Conservation (phyloP, 2,329 filamentous ascomycete species). For the Scortechinia acanthostroma region DNA sequence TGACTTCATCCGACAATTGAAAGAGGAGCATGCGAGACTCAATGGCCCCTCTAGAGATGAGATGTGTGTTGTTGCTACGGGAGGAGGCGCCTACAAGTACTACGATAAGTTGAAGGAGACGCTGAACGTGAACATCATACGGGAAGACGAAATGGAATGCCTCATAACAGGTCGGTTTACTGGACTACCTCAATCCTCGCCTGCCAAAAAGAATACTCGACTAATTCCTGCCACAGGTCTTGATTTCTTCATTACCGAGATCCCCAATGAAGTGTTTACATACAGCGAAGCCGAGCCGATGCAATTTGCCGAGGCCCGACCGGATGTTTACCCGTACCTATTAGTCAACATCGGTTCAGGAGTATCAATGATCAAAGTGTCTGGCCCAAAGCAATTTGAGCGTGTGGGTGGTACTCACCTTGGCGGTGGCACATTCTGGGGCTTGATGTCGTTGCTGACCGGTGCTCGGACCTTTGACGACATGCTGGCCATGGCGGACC, state of each 20-base stretch:
- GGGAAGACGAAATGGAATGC: conserved; percentile 98
- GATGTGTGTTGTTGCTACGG: conserved; percentile 89
- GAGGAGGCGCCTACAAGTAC: conserved; percentile 92
- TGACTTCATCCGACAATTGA: conserved; percentile 79
- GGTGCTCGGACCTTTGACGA: conserved; percentile 95
- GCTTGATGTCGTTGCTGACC: conserved; percentile 81
- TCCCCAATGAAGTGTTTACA: conserved; percentile 92
- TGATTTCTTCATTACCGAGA: conserved; percentile 98
- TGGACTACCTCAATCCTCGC: no score
- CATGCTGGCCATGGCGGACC: conserved; percentile 86
- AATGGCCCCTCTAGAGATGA: conserved; percentile 68
- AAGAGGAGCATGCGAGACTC: conserved; percentile 71
- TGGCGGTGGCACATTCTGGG: conserved; percentile 96
- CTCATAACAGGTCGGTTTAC: conserved; percentile 73
- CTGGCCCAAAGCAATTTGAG: conserved; percentile 76
- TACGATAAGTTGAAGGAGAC: conserved; percentile 83
- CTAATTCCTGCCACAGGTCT: no score
- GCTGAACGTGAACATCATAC: conserved; percentile 77
- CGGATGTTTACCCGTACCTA: conserved; percentile 86
- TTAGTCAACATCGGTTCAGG: conserved; percentile 97
- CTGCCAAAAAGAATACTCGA: neutral
- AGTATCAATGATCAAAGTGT: conserved; percentile 95
- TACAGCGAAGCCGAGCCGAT: conserved; percentile 73
- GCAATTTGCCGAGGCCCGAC: conserved; percentile 75
- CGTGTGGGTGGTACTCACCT: conserved; percentile 92